Conservation (phyloP, 306 rosid species). For the Astragalus glycyphyllos region DNA sequence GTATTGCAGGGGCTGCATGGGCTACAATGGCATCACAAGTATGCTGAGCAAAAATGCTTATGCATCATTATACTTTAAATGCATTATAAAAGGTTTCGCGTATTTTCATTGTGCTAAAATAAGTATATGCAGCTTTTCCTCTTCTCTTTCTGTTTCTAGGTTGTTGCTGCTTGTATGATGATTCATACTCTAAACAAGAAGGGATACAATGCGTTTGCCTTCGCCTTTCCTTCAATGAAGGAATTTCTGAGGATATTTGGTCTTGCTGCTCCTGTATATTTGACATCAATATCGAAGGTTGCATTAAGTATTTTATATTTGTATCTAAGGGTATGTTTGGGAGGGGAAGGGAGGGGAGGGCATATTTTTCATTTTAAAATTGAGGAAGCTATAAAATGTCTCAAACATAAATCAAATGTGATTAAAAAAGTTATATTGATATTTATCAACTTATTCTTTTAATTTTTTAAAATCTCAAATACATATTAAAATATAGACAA, state of each 20-base stretch:
- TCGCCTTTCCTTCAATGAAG: slow-evolving; percentile 59
- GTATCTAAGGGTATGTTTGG: no score
- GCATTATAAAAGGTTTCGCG: neutral
- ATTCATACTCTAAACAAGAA: slow-evolving; percentile 60
- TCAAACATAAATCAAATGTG: no score
- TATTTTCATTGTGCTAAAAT: neutral
- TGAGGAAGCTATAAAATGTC: no score
- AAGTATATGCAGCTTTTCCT: neutral
- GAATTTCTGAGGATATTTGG: slow-evolving; percentile 56
- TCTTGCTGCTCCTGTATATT: slow-evolving; percentile 71
- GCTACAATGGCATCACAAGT: slow-evolving; percentile 84
- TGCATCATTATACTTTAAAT: neutral
- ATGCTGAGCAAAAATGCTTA: slow-evolving; percentile 28
- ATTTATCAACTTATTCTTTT: no score
- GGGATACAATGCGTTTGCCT: slow-evolving; percentile 62
- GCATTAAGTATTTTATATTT: slow-evolving; percentile 7
- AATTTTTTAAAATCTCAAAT: no score
- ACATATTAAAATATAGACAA: no score
- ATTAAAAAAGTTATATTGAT: no score
- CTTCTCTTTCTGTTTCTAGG: slow-evolving; percentile 46
- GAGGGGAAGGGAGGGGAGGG: no score
- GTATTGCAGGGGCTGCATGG: slow-evolving; percentile 91
- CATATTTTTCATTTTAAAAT: no score
- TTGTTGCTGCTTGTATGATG: slow-evolving; percentile 78
- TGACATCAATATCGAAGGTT: slow-evolving; percentile 80